Evolutionary conservation across 2,329 filamentous ascomycete species (phyloP).

Genomic region (Dactylellina haptotyla): DNA sequence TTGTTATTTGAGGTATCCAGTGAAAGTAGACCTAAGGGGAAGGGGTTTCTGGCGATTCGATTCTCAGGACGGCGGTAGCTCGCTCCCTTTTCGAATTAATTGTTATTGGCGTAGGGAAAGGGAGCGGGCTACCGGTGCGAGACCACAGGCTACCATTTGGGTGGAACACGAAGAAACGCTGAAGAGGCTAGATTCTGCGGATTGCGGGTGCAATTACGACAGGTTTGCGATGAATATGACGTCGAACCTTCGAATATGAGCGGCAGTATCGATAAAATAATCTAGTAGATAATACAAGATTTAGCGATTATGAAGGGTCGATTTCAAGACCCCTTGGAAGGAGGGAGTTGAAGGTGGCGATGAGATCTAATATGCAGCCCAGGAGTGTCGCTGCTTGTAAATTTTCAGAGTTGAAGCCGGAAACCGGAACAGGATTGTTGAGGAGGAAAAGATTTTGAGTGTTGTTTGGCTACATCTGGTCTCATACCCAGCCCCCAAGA

Average conservation of each 20-base stretch:
- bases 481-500: no score
- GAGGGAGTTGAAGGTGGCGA: no score
- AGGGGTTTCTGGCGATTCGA: background rate
- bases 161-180: background rate
- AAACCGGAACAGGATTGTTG: no score
- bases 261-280: no score
- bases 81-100: slow-evolving; percentile 41
- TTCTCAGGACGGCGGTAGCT: slow-evolving; percentile 40
- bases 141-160: slow-evolving; percentile 34
- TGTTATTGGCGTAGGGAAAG: slow-evolving; percentile 50
- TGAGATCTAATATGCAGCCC: no score
- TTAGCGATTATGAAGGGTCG: no score
- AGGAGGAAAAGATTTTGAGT: no score
- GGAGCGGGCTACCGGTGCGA: slow-evolving; percentile 28
- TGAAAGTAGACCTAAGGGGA: background rate
- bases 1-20: background rate
- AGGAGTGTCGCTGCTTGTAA: no score
- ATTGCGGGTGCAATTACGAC: background rate
- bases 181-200: background rate
- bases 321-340: no score
- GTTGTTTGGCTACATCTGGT: no score
- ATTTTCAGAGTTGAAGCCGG: no score
- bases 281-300: no score
- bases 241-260: background rate
- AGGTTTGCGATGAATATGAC: background rate